Evolutionary conservation across 2,329 filamentous ascomycete genomes (phyloP), one percentile per base, ranked within the genome.

Genomic region (Talaromyces sp.): DNA sequence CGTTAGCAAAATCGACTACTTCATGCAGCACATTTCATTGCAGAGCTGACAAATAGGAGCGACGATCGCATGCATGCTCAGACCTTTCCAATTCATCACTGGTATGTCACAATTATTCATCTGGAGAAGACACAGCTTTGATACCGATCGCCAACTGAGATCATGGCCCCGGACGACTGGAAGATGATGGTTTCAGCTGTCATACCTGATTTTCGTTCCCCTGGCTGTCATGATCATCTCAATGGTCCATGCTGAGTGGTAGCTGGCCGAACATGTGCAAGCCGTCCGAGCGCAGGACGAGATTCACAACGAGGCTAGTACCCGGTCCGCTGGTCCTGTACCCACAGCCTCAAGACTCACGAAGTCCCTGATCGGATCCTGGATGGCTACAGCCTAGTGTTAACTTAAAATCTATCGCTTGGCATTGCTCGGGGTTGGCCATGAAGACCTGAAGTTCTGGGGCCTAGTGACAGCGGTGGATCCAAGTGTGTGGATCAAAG

Each of bases 271-370:
- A 44, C 44, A 33, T 60, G 16, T 18, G 21, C 39, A n/a, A 33
- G 40, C 25, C n/a, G 58, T 40, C 58, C 33, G 33, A 60, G 58
- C 58, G 58, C 21, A 60, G 44, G 33, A 12, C 35, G 14, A 23
- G n/a, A 54, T 14, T 33, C 28, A 54, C 46, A 48, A 48, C 23
- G 8, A 50, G 46, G 25, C 28, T 31, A 60, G 31, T 50, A 23
- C 31, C 48, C n/a, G 44, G 14, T 35, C 58, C 42, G 16, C 23
- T 12, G 31, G 48, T 37, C 21, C 58, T 3, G 42, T 25, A 25
- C 33, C 39, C 37, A 21, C 14, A 23, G n/a, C 21, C 37, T 39
- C 48, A 33, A 14, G 44, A n/a, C 58, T 39, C 50, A 44, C n/a
- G 28, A 48, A 40, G 31, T 61, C 12, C 59, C 33, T 35, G 52